Percentiles rank a stretch among this genome's conserved stretches.
Conservation (phyloP, 1,284 basidiomycete genomes). For the Lentinus polychrous region DNA sequence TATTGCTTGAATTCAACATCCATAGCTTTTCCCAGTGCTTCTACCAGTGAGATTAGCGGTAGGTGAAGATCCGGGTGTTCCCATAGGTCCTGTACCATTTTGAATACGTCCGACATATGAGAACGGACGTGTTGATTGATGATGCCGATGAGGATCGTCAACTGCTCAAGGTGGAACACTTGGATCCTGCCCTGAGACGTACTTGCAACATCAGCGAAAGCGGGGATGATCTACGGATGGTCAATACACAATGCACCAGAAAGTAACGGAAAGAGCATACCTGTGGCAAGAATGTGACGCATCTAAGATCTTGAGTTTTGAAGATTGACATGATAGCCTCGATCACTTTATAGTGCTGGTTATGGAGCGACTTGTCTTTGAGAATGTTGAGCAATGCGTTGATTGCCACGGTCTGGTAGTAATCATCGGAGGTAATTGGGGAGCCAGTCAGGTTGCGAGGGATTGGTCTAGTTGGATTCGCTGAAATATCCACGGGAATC, state of each 20-base stretch:
- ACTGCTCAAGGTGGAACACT: constrained; percentile 94
- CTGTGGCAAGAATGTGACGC: constrained; percentile 92
- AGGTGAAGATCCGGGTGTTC: constrained; percentile 82
- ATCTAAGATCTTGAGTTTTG: constrained; percentile 96
- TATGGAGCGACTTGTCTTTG: constrained; percentile 81
- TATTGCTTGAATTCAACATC: constrained; percentile 99
- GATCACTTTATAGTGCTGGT: constrained; percentile 89
- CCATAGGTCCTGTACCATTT: constrained; percentile 85
- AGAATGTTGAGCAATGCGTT: constrained; percentile 85
- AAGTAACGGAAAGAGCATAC: constrained; percentile 33
- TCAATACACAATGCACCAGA: not conserved
- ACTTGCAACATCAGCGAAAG: constrained; percentile 87
- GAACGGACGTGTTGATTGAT: constrained; percentile 98
- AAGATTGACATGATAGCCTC: constrained; percentile 99
- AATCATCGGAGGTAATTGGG: constrained; percentile 79
- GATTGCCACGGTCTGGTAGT: constrained; percentile 97
- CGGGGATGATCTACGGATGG: constrained; percentile 83
- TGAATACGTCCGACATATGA: constrained; percentile 80
- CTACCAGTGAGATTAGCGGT: constrained; percentile 90
- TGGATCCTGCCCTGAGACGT: constrained; percentile 78
- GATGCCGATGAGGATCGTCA: constrained; percentile 93
- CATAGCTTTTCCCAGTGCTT: constrained; percentile 90
- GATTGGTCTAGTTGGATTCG: constrained; percentile 51
- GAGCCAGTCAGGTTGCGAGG: constrained; percentile 26
- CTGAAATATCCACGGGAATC: constrained; percentile 59